Conservation (phyloP, 2,329 filamentous ascomycete genomes). For the Clonostachys solani region DNA sequence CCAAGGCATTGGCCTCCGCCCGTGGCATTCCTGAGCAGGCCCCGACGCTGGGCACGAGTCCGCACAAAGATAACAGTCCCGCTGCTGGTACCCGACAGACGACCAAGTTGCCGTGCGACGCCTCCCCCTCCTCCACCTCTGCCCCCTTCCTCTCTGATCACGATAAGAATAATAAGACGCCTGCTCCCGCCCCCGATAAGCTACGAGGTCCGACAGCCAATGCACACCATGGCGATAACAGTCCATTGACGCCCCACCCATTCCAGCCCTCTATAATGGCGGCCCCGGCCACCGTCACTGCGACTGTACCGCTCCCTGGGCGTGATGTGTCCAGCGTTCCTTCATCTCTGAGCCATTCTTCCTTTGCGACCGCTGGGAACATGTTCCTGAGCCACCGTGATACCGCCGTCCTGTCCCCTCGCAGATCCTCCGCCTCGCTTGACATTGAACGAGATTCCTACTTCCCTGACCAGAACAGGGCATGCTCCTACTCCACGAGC, state of each 20-base stretch:
- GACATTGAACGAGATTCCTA: slow-evolving; percentile 23
- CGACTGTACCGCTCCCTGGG: slow-evolving; percentile 15
- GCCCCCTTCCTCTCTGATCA: not conserved
- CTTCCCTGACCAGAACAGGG: slow-evolving; percentile 4
- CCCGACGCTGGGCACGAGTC: not conserved
- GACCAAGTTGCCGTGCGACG: too few relatives aligned
- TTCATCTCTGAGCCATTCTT: slow-evolving; percentile 22
- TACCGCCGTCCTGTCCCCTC: slow-evolving; percentile 19
- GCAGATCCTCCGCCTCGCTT: slow-evolving; percentile 23
- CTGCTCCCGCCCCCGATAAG: slow-evolving; percentile 22
- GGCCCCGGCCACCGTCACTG: slow-evolving; percentile 22
- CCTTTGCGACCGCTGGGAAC: slow-evolving; percentile 25
- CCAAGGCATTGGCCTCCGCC: slow-evolving; percentile 54
- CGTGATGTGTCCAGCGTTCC: slow-evolving; percentile 22
- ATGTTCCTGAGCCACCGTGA: slow-evolving; percentile 27
- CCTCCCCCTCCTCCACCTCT: not conserved
- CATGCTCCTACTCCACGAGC: slow-evolving; percentile 10
- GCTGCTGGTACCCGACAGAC: too few relatives aligned
- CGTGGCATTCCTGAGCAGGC: slow-evolving; percentile 38
- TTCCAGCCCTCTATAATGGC: slow-evolving; percentile 21
- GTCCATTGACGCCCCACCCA: slow-evolving; percentile 28
- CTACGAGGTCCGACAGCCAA: slow-evolving; percentile 4
- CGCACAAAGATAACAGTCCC: too few relatives aligned
- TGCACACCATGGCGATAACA: slow-evolving; percentile 23
- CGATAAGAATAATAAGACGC: not conserved